These are phyloP conservation scores for Pseudozyma sp. DNA, from an alignment of 1,284 basidiomycete species.

Conservation along the genomic window DNA sequence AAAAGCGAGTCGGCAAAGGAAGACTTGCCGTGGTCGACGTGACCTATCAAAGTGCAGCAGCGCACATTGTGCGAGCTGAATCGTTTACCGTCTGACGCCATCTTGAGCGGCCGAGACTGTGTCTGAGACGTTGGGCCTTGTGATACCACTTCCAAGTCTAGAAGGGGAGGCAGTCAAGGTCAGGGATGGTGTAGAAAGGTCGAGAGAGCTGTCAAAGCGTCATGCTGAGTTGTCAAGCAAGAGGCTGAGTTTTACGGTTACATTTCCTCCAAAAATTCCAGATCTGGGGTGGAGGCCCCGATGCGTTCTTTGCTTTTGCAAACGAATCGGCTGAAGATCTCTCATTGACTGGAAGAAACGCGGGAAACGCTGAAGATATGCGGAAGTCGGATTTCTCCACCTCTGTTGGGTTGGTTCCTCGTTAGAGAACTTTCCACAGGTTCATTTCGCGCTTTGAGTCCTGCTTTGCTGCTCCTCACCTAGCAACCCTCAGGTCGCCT, in stretches of 20 bases:
- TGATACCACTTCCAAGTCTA: not conserved
- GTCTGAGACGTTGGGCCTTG: constrained; percentile 3
- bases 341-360: not conserved
- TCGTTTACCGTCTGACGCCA: constrained; percentile 45
- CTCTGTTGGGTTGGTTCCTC: constrained; percentile 3
- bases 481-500: not conserved
- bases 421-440: constrained; percentile 10
- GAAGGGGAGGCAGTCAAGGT: constrained; percentile 9
- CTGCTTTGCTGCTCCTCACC: constrained; percentile 3
- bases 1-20: constrained; percentile 93
- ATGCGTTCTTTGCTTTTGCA: not conserved
- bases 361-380: constrained; percentile 1
- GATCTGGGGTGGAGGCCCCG: not conserved
- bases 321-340: not conserved
- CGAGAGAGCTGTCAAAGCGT: not conserved
- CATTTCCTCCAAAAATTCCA: not conserved
- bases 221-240: not conserved
- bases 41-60: constrained; percentile 67
- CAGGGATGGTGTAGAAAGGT: constrained; percentile 6
- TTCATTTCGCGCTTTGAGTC: constrained; percentile 7
- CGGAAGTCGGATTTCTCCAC: constrained; percentile 34
- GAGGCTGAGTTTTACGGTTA: constrained; percentile 25
- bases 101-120: not conserved
- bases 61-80: constrained; percentile 65
- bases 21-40: constrained; percentile 69